Evolutionary conservation across 2,329 filamentous ascomycete genomes (phyloP).

Genomic region (Xylariomycetidae sp.): DNA sequence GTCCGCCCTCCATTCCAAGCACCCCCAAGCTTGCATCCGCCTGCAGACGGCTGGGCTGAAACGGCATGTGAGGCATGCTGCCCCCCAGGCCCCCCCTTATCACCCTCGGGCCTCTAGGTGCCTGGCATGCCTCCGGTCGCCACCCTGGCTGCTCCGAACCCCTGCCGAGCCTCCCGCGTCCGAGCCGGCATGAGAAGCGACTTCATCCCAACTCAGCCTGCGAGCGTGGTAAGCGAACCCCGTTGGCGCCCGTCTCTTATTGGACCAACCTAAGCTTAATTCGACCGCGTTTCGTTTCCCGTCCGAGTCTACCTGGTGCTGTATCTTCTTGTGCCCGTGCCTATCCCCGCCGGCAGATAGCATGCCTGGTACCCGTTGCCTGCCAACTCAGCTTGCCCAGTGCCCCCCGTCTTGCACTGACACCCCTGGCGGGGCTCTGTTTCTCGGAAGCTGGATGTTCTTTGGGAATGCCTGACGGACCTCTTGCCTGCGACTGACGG

Average conservation of each 20-base stretch:
- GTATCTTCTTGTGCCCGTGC: too few relatives aligned
- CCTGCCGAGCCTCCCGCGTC: slow-evolving; percentile 12
- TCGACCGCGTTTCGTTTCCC: slow-evolving; percentile 22
- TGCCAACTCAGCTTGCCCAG: background rate
- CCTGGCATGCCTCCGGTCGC: too few relatives aligned
- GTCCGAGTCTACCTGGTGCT: too few relatives aligned
- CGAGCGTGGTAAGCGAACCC: slow-evolving; percentile 7
- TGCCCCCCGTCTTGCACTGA: too few relatives aligned
- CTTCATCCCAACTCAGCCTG: slow-evolving; percentile 17
- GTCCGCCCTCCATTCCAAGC: background rate
- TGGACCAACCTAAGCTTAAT: slow-evolving; percentile 10
- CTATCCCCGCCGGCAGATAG: too few relatives aligned
- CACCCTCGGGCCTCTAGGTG: slow-evolving; percentile 7
- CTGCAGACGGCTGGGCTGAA: slow-evolving; percentile 14
- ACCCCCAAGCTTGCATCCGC: slow-evolving; percentile 4
- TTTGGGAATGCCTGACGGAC: slow-evolving; percentile 5
- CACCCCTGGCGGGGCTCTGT: too few relatives aligned
- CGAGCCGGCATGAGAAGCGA: too few relatives aligned
- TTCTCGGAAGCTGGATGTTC: slow-evolving; percentile 18
- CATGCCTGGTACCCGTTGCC: too few relatives aligned
- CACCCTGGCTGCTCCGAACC: too few relatives aligned
- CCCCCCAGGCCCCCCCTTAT: slow-evolving; percentile 13
- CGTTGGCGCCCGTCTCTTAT: slow-evolving; percentile 9
- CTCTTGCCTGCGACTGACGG: slow-evolving; percentile 8
- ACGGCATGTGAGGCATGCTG: slow-evolving; percentile 24